Evolutionary conservation across 2,329 filamentous ascomycete species (phyloP), one percentile per base, ranked within the genome.

Genomic region (Hymenoscyphus albidus): DNA sequence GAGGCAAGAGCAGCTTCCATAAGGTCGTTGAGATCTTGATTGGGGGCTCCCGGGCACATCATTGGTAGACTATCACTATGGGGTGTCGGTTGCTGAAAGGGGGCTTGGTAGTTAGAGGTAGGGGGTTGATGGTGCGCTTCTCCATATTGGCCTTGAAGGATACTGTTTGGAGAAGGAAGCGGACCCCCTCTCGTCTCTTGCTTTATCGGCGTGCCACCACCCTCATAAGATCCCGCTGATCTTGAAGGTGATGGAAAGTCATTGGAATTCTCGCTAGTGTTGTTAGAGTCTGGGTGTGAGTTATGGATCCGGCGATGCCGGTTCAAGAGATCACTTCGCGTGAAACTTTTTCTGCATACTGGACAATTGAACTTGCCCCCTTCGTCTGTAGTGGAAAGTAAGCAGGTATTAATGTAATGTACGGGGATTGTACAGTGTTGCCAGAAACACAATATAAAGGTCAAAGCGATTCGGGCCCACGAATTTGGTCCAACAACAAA

Each of bases 271-370:
- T 51, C 44, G 18, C 18, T 51, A 51, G n/a, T 16, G 44, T 27
- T 51, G 44, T 39, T 9, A n/a, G 40, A 10, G 5, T 67, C 66
- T 32, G 60, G 18, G n/a, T 68, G 67, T 31, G 62, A 32, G 0
- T 65, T 66, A 62, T 73, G 72, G 59, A 73, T 73, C 5, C 69
- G 67, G 27, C 70, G 69, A 70, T 73, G 72, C 5, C 71, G 67
- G 64, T 72, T 73, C 38, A 74, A 67, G 14, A 74, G 63, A 62
- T 73, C 72, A 59, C 72, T 74, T 62, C 72, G 58, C 3, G 71
- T 73, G 61, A 74, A 73, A 39, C 71, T 66, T 59, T 73, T 74
- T 58, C 65, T 70, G 63, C 72, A 74, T 6, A 73, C 58, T 1
- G 64, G 55, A 54, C 72, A 74, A 9, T 64, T 65, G 64, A 73